A percentile compares a stretch with the other conserved stretches of the same genome.
These are phyloP conservation scores for Populus davidiana DNA, from an alignment of 345 rosid genomes.

Conservation along the genomic window DNA sequence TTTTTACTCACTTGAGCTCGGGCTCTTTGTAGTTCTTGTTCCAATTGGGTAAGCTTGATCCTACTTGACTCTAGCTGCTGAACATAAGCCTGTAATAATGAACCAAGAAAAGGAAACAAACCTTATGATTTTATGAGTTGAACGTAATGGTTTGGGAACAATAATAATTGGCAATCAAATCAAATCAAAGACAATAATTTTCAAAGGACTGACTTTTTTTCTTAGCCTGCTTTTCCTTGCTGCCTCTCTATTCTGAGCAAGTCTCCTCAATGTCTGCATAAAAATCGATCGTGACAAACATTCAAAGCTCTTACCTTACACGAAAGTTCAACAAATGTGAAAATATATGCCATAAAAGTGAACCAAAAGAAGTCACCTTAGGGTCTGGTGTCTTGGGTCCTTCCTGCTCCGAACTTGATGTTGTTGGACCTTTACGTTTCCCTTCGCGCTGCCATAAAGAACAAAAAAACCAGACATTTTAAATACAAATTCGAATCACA, in stretches of 20 bases:
- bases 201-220: conserved; percentile 55
- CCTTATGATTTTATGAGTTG: conserved; percentile 6
- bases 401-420: conserved; percentile 41
- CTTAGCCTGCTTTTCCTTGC: conserved; percentile 96
- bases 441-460: conserved; percentile 40
- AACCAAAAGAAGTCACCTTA: conserved; percentile 29
- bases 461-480: background rate
- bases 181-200: background rate
- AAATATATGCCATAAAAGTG: background rate
- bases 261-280: conserved; percentile 76
- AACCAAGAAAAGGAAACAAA: background rate
- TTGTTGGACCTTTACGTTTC: conserved; percentile 41
- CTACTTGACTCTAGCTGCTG: conserved; percentile 95
- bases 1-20: conserved; percentile 62
- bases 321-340: background rate
- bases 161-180: background rate
- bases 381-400: conserved; percentile 51
- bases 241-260: conserved; percentile 99
- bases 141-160: background rate
- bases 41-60: conserved; percentile 85
- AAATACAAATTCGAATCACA: conserved; percentile 5
- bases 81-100: conserved; percentile 71
- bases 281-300: conserved; percentile 3
- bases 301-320: background rate
- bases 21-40: conserved; percentile 90